A percentile compares a stretch with the other conserved stretches of the same genome.
These are phyloP conservation scores for Phanerochaete carnosa DNA, from an alignment of 768 basidiomycete species.

Conservation along the genomic window DNA sequence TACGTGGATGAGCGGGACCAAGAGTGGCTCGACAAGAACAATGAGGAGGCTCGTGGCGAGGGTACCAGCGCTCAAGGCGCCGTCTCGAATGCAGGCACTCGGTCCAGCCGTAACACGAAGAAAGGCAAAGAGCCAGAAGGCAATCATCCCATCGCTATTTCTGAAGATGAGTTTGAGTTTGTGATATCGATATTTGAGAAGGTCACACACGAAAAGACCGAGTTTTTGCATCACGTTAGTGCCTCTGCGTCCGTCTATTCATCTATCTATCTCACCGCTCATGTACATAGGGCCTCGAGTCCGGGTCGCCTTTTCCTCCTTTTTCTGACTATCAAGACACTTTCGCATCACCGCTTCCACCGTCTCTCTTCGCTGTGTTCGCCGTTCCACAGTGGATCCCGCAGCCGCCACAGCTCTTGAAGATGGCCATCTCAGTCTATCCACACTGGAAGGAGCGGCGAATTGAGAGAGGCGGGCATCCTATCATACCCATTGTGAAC, in stretches of 20 bases:
- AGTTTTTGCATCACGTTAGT: slow-evolving; percentile 87
- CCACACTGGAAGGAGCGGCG: slow-evolving; percentile 90
- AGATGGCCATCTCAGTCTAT: slow-evolving; percentile 72
- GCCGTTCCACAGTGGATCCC: slow-evolving; percentile 69
- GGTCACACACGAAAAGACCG: slow-evolving; percentile 83
- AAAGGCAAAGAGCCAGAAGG: slow-evolving; percentile 84
- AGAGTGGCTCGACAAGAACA: slow-evolving; percentile 92
- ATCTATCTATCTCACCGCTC: not conserved
- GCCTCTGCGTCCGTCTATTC: not conserved
- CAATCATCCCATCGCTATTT: slow-evolving; percentile 58
- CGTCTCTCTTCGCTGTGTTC: slow-evolving; percentile 68
- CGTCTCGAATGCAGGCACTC: slow-evolving; percentile 50
- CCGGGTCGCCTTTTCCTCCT: slow-evolving; percentile 65
- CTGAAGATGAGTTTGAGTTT: slow-evolving; percentile 92
- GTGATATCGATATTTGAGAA: slow-evolving; percentile 95
- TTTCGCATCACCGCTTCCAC: slow-evolving; percentile 56
- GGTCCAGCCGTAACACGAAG: slow-evolving; percentile 68
- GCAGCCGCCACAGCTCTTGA: slow-evolving; percentile 53
- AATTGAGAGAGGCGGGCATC: slow-evolving; percentile 72
- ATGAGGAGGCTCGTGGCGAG: slow-evolving; percentile 81
- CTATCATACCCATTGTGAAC: slow-evolving; percentile 85
- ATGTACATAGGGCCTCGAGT: slow-evolving; percentile 51
- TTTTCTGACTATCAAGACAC: slow-evolving; percentile 72
- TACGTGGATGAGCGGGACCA: slow-evolving; percentile 96
- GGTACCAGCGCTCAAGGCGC: slow-evolving; percentile 79